These are phyloP conservation scores for Zygnema circumcarinatum DNA, from an alignment of 139 green algal species.

Conservation along the genomic window DNA sequence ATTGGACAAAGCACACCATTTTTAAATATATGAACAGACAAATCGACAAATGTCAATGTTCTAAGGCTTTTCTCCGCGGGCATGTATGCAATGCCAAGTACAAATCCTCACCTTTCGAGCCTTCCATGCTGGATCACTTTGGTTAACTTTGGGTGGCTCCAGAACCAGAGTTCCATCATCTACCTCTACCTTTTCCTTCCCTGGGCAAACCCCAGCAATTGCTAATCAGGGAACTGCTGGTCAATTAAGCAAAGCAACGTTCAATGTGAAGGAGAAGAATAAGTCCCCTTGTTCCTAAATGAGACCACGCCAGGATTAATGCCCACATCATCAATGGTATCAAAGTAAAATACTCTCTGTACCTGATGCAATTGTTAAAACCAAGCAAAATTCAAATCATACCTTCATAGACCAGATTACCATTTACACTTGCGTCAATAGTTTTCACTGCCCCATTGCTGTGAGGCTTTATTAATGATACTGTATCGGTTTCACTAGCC, in stretches of 20 bases:
- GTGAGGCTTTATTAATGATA: neutral
- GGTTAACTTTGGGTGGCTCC: neutral
- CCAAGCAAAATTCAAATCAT: neutral
- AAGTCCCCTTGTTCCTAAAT: no score
- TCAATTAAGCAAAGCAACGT: neutral
- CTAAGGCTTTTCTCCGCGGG: no score
- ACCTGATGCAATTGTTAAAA: neutral
- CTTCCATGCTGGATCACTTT: neutral
- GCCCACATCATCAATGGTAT: neutral
- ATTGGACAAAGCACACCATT: neutral
- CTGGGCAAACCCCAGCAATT: no score
- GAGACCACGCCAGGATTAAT: neutral
- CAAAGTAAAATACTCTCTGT: neutral
- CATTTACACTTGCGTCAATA: neutral
- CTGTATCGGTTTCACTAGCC: neutral
- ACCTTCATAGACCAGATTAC: neutral
- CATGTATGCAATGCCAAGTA: no score
- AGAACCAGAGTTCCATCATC: neutral
- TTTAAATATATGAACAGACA: no score
- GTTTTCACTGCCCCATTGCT: neutral
- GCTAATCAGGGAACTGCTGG: neutral
- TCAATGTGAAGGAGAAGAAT: neutral
- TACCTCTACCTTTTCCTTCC: no score
- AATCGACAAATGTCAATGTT: no score
- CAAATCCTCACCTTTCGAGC: neutral